Conservation (phyloP, 1,284 basidiomycete genomes). For the Marasmius tenuissimus region DNA sequence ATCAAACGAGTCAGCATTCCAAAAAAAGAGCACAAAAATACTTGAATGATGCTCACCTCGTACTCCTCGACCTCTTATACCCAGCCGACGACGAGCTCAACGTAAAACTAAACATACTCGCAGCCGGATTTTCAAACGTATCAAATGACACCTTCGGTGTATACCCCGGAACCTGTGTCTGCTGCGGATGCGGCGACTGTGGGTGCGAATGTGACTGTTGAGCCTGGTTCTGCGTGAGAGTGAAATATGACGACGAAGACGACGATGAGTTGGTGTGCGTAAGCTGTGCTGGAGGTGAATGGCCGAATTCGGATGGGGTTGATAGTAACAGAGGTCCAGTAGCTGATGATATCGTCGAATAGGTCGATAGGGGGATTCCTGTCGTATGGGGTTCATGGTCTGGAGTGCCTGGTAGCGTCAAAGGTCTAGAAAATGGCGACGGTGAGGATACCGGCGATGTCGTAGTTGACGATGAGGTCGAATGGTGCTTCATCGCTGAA, state of each 20-base stretch:
- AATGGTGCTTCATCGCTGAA: slow-evolving; percentile 12
- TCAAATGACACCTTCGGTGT: slow-evolving; percentile 89
- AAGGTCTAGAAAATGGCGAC: background rate
- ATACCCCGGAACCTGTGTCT: slow-evolving; percentile 14
- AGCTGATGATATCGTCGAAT: slow-evolving; percentile 2
- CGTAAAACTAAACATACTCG: slow-evolving; percentile 73
- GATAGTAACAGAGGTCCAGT: background rate
- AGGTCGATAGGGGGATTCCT: background rate
- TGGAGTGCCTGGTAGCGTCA: background rate
- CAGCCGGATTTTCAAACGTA: slow-evolving; percentile 75
- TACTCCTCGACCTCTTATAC: slow-evolving; percentile 77
- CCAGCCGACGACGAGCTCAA: slow-evolving; percentile 83
- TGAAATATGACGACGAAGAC: background rate
- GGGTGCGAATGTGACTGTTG: no score
- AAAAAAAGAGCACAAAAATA: background rate
- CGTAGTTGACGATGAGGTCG: slow-evolving; percentile 5
- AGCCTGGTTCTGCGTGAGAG: background rate
- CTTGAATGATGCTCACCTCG: slow-evolving; percentile 41
- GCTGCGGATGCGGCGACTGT: background rate
- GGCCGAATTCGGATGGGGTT: background rate
- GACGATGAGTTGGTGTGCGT: no score
- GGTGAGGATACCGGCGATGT: slow-evolving; percentile 8
- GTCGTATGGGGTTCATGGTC: background rate
- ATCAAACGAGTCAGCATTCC: background rate
- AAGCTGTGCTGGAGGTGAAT: background rate